Conservation (phyloP, 352 stramenopile species). For the Phytophthora sp. region DNA sequence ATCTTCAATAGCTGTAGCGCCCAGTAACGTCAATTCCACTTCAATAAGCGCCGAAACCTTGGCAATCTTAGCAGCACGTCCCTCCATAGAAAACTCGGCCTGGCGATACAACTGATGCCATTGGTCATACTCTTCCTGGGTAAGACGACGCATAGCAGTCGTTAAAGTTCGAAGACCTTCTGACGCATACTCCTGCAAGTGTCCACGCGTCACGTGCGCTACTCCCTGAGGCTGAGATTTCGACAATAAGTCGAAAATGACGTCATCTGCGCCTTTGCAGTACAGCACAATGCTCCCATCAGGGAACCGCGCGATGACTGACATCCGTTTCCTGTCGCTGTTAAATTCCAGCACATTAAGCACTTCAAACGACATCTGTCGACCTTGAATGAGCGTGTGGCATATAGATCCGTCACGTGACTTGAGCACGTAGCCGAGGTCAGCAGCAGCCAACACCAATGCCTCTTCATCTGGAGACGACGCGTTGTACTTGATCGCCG, state of each 20-base stretch:
- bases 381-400: constrained; percentile 70
- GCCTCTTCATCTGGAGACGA: constrained; percentile 87
- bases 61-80: constrained; percentile 75
- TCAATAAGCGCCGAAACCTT: constrained; percentile 85
- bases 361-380: constrained; percentile 88
- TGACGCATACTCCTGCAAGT: constrained; percentile 86
- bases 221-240: constrained; percentile 78
- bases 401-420: constrained; percentile 73
- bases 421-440: constrained; percentile 76
- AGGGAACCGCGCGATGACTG: constrained; percentile 92
- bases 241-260: constrained; percentile 78
- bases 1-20: constrained; percentile 94
- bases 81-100: constrained; percentile 78
- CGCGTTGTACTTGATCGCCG: constrained; percentile 82
- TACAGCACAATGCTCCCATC: constrained; percentile 79
- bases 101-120: constrained; percentile 78
- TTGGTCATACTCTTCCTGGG: constrained; percentile 71
- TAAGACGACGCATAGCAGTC: constrained; percentile 72
- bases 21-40: constrained; percentile 85
- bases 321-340: constrained; percentile 98
- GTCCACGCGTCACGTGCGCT: constrained; percentile 75
- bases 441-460: constrained; percentile 73
- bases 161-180: constrained; percentile 81
- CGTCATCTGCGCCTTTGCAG: constrained; percentile 86
- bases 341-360: constrained; percentile 99